Conservation (phyloP, 371 early-diverging fungal species). For the Mucor sp. region DNA sequence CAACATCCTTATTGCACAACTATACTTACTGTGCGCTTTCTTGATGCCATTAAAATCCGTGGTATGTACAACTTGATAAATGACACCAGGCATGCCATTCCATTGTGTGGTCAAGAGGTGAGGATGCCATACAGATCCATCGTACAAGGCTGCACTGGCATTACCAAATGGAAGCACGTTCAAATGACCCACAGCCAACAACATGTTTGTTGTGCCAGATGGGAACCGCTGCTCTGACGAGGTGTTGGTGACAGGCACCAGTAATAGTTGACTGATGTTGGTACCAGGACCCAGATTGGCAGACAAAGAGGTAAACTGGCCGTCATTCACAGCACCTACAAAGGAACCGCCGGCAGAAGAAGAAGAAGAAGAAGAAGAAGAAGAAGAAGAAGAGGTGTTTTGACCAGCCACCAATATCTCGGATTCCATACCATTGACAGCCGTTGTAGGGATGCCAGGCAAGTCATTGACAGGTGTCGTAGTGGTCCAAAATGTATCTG, state of each 20-base stretch:
- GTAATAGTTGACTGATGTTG: conserved; percentile 29
- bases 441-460: neutral
- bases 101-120: conserved; percentile 50
- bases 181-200: conserved; percentile 56
- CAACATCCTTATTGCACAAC: no score
- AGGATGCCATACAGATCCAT: conserved; percentile 64
- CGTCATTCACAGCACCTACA: neutral
- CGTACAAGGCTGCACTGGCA: conserved; percentile 65
- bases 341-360: neutral
- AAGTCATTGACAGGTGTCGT: neutral
- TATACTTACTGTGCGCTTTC: conserved; percentile 25
- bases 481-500: neutral
- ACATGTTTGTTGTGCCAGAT: conserved; percentile 28
- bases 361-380: no score
- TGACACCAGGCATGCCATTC: conserved; percentile 32
- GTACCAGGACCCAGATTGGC: neutral
- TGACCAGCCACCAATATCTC: conserved; percentile 2
- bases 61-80: conserved; percentile 30
- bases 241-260: conserved; percentile 30
- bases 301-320: neutral
- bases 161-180: conserved; percentile 44
- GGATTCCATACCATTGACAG: neutral
- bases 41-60: conserved; percentile 26
- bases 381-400: no score
- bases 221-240: conserved; percentile 27